Evolutionary conservation across 148 eudicot genomes (phyloP), one percentile per base, ranked within the genome.

Genomic region (Rhododendron ovatum): DNA sequence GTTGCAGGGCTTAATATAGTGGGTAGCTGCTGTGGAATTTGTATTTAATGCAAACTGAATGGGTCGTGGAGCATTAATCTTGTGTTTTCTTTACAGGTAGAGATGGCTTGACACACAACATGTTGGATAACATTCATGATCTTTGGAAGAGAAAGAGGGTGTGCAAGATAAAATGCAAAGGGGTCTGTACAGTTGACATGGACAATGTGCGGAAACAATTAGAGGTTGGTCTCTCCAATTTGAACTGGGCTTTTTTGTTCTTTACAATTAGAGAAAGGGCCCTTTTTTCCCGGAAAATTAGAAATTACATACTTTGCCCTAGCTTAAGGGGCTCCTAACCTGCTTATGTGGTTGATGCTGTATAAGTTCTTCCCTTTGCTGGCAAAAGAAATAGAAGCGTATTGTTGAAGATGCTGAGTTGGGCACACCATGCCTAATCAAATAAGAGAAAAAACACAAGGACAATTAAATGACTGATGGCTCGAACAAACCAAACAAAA

Each of bases 51-150:
- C 13, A 20, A 81, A 84, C n/a, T 74, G 76, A 81, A 61, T 11
- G 51, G 39, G 22, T 30, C 14, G 18, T 73, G 41, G 30, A 69
- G 78, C 17, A 76, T 53, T 39, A 61, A 82, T 28, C 26, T 61
- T 63, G 26, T 26, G 26, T 33, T 82, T 63, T 55, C 82, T 59
- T 84, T 88, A 79, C 85, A 97, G 99, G 99, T 78, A 95, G 99
- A 90, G 99, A 97, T 91, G 99, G 99, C 67, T 94, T 97, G 87
- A 97, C 99, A 15, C 99, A 97, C 92, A 96, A 96, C 90, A 97
- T 97, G 99, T 88, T 97, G 93, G 98, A 97, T 77, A 97, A 97
- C 83, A 95, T 97, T 78, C 99, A 97, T 90, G 96, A 98, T 79
- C 99, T 88, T 84, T 97, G 99, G 99, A 95, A 97, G 89, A 90